phyloP scores from a whole-genome alignment of 108 stramenopile genomes.

The Aurantiochytrium sp. region DNA sequence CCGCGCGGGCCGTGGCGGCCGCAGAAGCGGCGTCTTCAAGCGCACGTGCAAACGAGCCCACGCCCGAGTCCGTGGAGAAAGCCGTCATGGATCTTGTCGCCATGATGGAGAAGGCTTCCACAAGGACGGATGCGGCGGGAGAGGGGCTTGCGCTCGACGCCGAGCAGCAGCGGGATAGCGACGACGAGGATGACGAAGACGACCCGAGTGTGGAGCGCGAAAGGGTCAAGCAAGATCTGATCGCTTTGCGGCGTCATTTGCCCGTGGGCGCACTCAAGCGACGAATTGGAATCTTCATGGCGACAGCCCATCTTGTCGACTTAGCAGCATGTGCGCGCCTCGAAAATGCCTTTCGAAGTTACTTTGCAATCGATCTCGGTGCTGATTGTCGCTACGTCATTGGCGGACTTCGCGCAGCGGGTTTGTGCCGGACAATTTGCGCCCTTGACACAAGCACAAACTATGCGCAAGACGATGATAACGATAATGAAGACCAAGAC shows the following conservation, averaged over 20 bases:
- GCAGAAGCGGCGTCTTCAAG: no score
- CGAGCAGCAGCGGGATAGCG: not conserved
- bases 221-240: not conserved
- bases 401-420: not conserved
- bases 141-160: not conserved
- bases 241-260: not conserved
- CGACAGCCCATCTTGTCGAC: not conserved
- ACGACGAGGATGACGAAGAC: not conserved
- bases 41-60: no score
- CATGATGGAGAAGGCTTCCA: not conserved
- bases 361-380: not conserved
- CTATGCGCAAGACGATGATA: not conserved
- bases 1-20: no score
- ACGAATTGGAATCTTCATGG: not conserved
- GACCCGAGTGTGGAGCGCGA: not conserved
- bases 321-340: not conserved
- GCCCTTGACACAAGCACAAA: not conserved
- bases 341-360: not conserved
- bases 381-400: not conserved
- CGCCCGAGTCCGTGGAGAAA: not conserved
- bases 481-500: not conserved
- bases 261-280: not conserved
- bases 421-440: not conserved
- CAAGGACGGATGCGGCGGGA: no score
- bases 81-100: not conserved